Base-by-base conservation (phyloP, 2,329 filamentous ascomycete genomes). In the Didymosphaeria variabile region DNA sequence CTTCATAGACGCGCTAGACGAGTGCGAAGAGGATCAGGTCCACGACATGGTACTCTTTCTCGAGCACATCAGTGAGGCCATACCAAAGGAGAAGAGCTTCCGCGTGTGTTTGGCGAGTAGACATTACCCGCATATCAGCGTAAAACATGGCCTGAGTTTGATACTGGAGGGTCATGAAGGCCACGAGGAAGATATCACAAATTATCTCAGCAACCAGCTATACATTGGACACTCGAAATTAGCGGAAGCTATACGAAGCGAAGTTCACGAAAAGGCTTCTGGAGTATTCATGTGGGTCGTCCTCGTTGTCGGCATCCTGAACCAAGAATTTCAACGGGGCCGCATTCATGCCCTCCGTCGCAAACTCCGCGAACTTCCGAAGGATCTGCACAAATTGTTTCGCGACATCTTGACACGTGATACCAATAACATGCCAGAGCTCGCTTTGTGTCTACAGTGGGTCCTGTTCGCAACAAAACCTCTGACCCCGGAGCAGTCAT, bases 381-480 rank as follows among this genome's bases (percentile, higher is more conserved):
- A 56, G 3, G 74, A 76, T 0, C 72, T 89, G 0, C 67, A 77
- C 34, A 74, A 82, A 0, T 66, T 89, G 0, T 88, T 89, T 62
- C 75, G 74, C 2, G 74, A 84, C 15, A 54, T 63, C 12, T 34
- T 63, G 15, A 78, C 54, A 0, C 77, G 84, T 10, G 85, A 89
- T 17, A 42, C 47, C 5, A 23, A 38, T 6, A 47, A 59, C 21
- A 59, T 42, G 21, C 36, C 45, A 9, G 47, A 59, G 19, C 58
- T 61, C 1, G 17, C 52, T 3, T 29, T 62, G n/a, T 86, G 81
- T 32, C 61, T 89, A 0, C 79, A 84, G 21, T 88, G 83, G 83
- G 75, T 89, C 0, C 73, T 89, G 0, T 88, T 81, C 26, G 78
- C 86, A 0, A 74, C 69, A 8, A 63, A 72, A 0, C 83, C 85